Percentiles rank a stretch among this genome's conserved stretches.
Conservation (phyloP, 768 basidiomycete genomes). For the Coprinellus micaceus region DNA sequence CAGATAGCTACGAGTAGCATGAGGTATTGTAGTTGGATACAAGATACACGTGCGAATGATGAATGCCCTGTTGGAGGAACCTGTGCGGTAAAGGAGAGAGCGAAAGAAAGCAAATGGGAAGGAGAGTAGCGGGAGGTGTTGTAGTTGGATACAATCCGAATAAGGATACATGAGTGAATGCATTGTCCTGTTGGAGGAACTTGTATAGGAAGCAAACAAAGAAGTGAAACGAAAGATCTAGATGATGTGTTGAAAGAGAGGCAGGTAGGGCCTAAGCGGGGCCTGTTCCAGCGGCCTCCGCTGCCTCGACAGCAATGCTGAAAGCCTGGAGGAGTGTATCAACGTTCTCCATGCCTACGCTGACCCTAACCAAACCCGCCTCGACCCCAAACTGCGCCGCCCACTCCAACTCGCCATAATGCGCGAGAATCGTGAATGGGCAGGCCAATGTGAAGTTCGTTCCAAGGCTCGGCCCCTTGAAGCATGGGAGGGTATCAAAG, state of each 20-base stretch:
- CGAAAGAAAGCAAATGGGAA: not conserved
- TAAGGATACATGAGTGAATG: constrained; percentile 25
- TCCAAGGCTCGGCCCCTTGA: constrained; percentile 89
- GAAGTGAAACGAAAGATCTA: not conserved
- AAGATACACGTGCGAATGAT: not conserved
- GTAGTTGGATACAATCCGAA: constrained; percentile 50
- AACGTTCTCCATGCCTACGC: constrained; percentile 84
- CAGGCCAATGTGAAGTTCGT: constrained; percentile 96
- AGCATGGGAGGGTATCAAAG: constrained; percentile 77
- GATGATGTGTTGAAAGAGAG: not conserved
- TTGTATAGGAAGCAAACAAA: not conserved
- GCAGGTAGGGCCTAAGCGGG: not conserved
- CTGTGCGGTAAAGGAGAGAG: constrained; percentile 1
- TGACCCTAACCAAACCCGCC: constrained; percentile 76
- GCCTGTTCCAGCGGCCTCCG: constrained; percentile 42
- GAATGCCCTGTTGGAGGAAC: constrained; percentile 8
- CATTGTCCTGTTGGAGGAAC: constrained; percentile 33
- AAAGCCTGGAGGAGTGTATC: constrained; percentile 57
- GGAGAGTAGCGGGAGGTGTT: constrained; percentile 13
- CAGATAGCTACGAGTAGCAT: not conserved
- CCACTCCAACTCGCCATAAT: constrained; percentile 89
- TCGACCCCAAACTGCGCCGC: constrained; percentile 86
- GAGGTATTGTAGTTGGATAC: constrained; percentile 7
- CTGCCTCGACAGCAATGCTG: constrained; percentile 63
- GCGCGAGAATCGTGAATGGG: constrained; percentile 90